A percentile compares a stretch with the other conserved stretches of the same genome.
phyloP scores from a whole-genome alignment of 2,329 filamentous ascomycete genomes.

The Cytospora chrysosperma region DNA sequence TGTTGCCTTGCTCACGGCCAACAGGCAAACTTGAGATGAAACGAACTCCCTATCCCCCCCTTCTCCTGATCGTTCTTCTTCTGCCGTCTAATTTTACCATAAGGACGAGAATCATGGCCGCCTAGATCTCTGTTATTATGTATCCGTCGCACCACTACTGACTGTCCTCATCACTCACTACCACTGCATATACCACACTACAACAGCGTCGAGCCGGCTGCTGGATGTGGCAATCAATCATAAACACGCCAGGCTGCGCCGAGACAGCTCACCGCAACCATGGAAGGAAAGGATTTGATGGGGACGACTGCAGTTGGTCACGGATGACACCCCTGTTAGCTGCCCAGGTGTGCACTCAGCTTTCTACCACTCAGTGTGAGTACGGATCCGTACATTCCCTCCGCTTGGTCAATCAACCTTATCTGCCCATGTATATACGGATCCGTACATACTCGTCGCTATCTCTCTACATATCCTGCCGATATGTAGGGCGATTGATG shows the following conservation, averaged over 20 bases:
- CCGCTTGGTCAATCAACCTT: background rate
- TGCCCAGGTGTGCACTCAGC: background rate
- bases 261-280: slow-evolving; percentile 1
- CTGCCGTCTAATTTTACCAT: background rate
- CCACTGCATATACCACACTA: too few relatives aligned
- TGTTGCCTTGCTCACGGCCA: slow-evolving; percentile 13
- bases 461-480: too few relatives aligned
- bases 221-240: background rate
- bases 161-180: background rate
- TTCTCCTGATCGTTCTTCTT: background rate
- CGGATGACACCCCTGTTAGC: background rate
- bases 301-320: background rate
- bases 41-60: slow-evolving; percentile 16
- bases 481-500: too few relatives aligned
- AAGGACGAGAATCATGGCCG: background rate
- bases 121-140: background rate
- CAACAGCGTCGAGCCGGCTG: background rate
- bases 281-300: background rate
- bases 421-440: background rate
- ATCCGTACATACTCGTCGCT: background rate
- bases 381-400: too few relatives aligned
- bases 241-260: background rate
- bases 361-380: too few relatives aligned
- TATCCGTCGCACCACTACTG: background rate
- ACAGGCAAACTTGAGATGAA: slow-evolving; percentile 25